Base-by-base conservation (phyloP, 345 rosid species). In the Eucalyptus viminalis region DNA sequence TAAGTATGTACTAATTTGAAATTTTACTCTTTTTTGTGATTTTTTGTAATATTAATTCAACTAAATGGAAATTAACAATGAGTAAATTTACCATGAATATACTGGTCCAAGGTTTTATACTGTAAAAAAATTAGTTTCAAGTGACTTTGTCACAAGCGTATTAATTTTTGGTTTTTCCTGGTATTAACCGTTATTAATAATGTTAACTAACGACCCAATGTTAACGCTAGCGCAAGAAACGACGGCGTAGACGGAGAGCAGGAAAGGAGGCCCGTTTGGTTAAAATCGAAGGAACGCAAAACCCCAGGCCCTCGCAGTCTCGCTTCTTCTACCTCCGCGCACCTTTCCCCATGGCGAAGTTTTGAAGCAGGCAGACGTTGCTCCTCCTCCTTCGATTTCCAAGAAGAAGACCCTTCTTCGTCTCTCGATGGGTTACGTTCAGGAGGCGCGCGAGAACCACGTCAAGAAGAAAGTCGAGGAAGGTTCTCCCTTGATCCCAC, bases 401-500 rank as follows among this genome's bases (percentile, higher is more conserved):
- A 60, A 29, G 65, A 24, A 40, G 76, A 87, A 56, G 29, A 56
- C 62, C 56, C 49, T 40, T 58, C 31, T 8, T 14, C 34, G 44
- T 76, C 91, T 67, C 45, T 37, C 83, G 22, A 96, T 97, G 99
- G 99, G 99, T 19, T 98, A 92, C 88, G 92, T 97, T 11, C 94
- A 98, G 95, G 92, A 98, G 93, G 99, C 99, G 31, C 98, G 98
- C 69, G 97, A 97, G 92, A 98, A 97, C 93, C 98, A 98, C 89
- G 99, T 98, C 58, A 98, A 98, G 94, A 98, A 98, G 97, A 98
- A 98, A 91, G 99, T 97, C 22, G 99, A 19, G 50, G 50, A 53
- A 40, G 16, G 25, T 19, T 54, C 83, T 24, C 34, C 80, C 17
- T 87, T 24, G 29, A 22, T 56, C 0, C 29, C 12, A 56, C 29